Conservation (phyloP, 2,329 filamentous ascomycete species). For the Ophiostoma sp. region DNA sequence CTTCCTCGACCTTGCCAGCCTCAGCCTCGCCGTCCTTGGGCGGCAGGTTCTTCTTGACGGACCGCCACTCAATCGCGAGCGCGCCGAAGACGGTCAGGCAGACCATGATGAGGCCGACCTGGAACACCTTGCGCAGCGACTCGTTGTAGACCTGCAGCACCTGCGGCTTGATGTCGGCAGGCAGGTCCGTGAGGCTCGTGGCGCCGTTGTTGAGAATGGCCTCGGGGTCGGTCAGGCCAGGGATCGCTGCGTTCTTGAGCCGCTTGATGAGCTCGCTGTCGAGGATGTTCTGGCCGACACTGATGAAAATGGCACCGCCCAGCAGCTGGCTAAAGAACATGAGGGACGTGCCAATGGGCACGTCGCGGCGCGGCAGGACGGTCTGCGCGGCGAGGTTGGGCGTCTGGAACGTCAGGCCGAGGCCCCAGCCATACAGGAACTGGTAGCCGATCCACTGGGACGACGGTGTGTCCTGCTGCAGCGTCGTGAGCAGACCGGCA, state of each 20-base stretch:
- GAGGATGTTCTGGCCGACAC: constrained; percentile 24
- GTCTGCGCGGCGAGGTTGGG: constrained; percentile 45
- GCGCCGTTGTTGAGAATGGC: constrained; percentile 19
- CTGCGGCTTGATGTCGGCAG: constrained; percentile 17
- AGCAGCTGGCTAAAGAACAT: constrained; percentile 38
- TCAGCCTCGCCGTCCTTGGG: neutral
- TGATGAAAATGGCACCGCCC: constrained; percentile 23
- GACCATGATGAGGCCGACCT: constrained; percentile 47
- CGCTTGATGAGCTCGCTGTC: constrained; percentile 23
- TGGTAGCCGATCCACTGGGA: constrained; percentile 37
- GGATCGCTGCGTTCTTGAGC: constrained; percentile 10
- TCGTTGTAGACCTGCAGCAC: constrained; percentile 47
- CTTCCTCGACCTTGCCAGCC: neutral
- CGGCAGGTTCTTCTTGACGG: constrained; percentile 22
- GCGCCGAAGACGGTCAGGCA: constrained; percentile 47
- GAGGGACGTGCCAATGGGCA: constrained; percentile 40
- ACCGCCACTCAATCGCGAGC: constrained; percentile 51
- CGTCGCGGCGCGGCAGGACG: constrained; percentile 39
- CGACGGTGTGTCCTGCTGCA: constrained; percentile 35
- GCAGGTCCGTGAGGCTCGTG: constrained; percentile 15
- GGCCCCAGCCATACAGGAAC: constrained; percentile 42
- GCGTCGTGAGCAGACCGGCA: constrained; percentile 49
- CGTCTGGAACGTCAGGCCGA: constrained; percentile 41
- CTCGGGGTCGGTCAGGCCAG: constrained; percentile 1
- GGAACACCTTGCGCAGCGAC: constrained; percentile 49